phyloP scores from a whole-genome alignment of 1,139 yeast genomes.

The Spencermartinsiella ligniputridi region DNA sequence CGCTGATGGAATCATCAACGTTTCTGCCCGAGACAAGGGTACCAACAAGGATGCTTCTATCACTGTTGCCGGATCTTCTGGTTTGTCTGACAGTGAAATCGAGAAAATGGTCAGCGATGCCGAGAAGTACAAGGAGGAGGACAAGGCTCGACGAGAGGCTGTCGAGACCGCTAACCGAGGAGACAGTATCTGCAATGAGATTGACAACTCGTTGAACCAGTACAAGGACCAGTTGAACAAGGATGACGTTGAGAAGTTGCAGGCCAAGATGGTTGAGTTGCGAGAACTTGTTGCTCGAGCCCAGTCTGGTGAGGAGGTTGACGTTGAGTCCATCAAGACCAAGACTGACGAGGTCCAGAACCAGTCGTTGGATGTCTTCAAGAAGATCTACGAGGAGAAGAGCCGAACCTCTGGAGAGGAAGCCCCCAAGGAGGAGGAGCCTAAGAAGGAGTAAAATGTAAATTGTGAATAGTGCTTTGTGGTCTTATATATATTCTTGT shows the following conservation, averaged over 20 bases:
- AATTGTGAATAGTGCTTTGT: not conserved
- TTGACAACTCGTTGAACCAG: conserved; percentile 90
- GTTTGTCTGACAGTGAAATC: conserved; percentile 92
- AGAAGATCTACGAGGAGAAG: conserved; percentile 87
- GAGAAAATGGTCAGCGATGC: conserved; percentile 99
- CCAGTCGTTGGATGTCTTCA: conserved; percentile 89
- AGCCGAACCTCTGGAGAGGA: conserved; percentile 20
- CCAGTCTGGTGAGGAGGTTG: conserved; percentile 86
- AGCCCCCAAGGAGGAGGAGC: conserved; percentile 18
- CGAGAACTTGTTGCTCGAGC: conserved; percentile 93
- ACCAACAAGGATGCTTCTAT: conserved; percentile 97
- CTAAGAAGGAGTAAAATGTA: conserved; percentile 1
- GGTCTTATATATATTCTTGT: not conserved
- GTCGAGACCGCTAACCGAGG: conserved; percentile 97
- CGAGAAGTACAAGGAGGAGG: conserved; percentile 95
- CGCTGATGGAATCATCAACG: conserved; percentile 98
- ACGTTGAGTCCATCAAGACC: conserved; percentile 77
- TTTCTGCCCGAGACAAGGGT: conserved; percentile 97
- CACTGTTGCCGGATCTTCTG: conserved; percentile 98
- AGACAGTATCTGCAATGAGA: conserved; percentile 93
- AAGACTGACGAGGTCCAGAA: conserved; percentile 94
- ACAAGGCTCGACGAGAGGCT: conserved; percentile 90
- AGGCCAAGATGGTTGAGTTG: conserved; percentile 67
- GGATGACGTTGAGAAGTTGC: conserved; percentile 82
- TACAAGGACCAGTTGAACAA: conserved; percentile 89